phyloP scores from a whole-genome alignment of 1,284 basidiomycete species.

The Ustilago vetiveriae region DNA sequence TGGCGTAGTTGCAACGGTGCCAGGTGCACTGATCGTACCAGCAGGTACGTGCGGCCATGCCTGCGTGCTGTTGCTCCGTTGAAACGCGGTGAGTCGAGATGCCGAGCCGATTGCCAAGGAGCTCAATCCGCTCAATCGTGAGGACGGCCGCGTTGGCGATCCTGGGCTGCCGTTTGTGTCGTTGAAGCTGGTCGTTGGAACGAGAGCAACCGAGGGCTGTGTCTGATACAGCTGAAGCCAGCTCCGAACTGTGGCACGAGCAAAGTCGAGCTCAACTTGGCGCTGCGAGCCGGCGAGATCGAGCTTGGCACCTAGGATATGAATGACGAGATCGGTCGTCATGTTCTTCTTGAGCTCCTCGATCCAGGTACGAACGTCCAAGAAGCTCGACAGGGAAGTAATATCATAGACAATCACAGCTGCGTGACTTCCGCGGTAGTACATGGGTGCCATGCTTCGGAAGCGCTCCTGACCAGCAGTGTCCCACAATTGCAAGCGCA shows the following conservation, averaged over 20 bases:
- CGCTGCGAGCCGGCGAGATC: slow-evolving; percentile 71
- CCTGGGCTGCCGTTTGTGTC: slow-evolving; percentile 14
- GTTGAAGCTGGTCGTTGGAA: background rate
- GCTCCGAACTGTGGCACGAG: slow-evolving; percentile 70
- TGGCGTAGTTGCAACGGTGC: background rate
- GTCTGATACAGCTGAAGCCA: slow-evolving; percentile 69
- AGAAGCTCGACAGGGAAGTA: slow-evolving; percentile 86
- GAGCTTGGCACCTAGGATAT: slow-evolving; percentile 89
- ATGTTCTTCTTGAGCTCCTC: slow-evolving; percentile 83
- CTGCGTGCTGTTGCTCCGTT: slow-evolving; percentile 15
- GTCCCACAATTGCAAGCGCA: slow-evolving; percentile 84
- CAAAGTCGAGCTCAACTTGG: slow-evolving; percentile 78
- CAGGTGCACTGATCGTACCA: background rate
- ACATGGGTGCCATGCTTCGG: slow-evolving; percentile 97
- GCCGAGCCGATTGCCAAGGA: slow-evolving; percentile 54
- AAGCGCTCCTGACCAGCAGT: slow-evolving; percentile 96
- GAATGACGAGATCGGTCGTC: slow-evolving; percentile 80
- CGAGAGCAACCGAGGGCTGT: background rate
- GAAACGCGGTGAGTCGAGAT: slow-evolving; percentile 28
- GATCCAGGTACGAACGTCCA: slow-evolving; percentile 91
- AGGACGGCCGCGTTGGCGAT: slow-evolving; percentile 79
- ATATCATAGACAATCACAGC: slow-evolving; percentile 97
- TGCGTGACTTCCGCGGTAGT: slow-evolving; percentile 97
- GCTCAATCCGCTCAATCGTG: slow-evolving; percentile 74
- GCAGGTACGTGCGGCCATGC: slow-evolving; percentile 3